A percentile compares a stretch with the other conserved stretches of the same genome.
These are phyloP conservation scores for Phytophthora pistaciae DNA, from an alignment of 352 stramenopile genomes.

Conservation along the genomic window DNA sequence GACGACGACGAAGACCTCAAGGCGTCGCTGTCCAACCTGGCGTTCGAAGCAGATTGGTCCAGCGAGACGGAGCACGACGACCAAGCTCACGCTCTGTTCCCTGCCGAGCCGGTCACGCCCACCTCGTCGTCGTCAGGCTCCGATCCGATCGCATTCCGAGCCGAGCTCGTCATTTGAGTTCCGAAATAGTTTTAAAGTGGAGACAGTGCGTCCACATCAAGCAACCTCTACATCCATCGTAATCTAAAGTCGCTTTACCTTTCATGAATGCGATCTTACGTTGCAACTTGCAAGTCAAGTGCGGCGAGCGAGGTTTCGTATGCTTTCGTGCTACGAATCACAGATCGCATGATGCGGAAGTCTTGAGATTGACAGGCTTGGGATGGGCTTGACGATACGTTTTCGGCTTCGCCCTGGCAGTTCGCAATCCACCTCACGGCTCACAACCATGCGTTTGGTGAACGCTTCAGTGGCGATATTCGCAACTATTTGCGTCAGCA, in stretches of 20 bases:
- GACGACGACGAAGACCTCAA: conserved; percentile 41
- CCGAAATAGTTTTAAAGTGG: conserved; percentile 32
- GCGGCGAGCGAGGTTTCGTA: too few species aligned
- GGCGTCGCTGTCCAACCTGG: conserved; percentile 68
- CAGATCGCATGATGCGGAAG: too few species aligned
- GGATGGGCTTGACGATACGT: too few species aligned
- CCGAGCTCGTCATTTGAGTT: conserved; percentile 32
- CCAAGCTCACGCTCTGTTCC: conserved; percentile 11
- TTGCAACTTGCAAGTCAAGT: too few species aligned
- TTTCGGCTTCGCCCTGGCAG: too few species aligned
- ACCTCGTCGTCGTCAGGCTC: conserved; percentile 12
- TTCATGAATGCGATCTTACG: not conserved
- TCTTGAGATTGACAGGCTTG: too few species aligned
- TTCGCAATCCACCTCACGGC: too few species aligned
- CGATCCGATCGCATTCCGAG: conserved; percentile 19
- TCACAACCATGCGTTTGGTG: too few species aligned
- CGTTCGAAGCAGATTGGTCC: conserved; percentile 86
- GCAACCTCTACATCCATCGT: conserved; percentile 15
- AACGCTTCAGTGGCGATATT: too few species aligned
- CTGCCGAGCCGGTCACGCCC: conserved; percentile 15
- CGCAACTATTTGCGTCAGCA: too few species aligned
- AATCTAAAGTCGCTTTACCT: conserved; percentile 20
- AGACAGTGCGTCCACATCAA: conserved; percentile 25
- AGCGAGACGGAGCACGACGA: conserved; percentile 36
- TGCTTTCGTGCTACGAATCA: too few species aligned